Percentiles rank a stretch among this genome's conserved stretches.
Evolutionary conservation across 345 rosid genomes (phyloP).

Genomic region (Citropsis articulata): DNA sequence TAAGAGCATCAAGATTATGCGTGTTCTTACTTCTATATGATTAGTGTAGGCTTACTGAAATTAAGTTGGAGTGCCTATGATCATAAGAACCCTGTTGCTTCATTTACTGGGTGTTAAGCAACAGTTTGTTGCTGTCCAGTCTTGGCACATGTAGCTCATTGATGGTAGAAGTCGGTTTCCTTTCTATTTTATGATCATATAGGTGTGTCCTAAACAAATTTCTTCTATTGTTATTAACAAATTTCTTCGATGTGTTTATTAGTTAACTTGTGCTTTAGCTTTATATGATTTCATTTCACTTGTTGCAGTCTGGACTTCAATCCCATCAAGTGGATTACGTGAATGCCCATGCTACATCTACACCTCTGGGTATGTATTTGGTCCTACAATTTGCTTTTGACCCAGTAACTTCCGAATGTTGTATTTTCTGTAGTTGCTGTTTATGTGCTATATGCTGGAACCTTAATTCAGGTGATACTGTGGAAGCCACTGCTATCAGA

Average conservation of each 20-base stretch:
- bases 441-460: conserved; percentile 1
- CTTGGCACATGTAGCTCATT: neutral
- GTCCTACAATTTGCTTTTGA: conserved; percentile 13
- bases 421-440: neutral
- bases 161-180: neutral
- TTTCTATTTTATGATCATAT: neutral
- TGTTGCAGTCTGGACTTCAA: conserved; percentile 68
- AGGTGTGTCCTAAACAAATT: neutral
- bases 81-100: neutral
- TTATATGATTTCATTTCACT: conserved; percentile 20
- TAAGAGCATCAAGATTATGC: neutral
- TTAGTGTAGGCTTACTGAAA: neutral
- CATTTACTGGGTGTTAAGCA: neutral
- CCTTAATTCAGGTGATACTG: conserved; percentile 63
- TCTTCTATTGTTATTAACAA: neutral
- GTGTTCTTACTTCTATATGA: neutral
- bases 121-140: neutral
- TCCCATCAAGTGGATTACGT: conserved; percentile 81
- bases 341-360: conserved; percentile 97
- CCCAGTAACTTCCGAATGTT: conserved; percentile 6
- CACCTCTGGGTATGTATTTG: conserved; percentile 66
- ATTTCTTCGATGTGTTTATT: neutral
- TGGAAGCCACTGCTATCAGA: conserved; percentile 83
- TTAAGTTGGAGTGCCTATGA: neutral
- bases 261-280: conserved; percentile 7